Evolutionary conservation across 2,329 filamentous ascomycete genomes (phyloP), one percentile per base, ranked within the genome.

Genomic region (Rutstroemia sp.): DNA sequence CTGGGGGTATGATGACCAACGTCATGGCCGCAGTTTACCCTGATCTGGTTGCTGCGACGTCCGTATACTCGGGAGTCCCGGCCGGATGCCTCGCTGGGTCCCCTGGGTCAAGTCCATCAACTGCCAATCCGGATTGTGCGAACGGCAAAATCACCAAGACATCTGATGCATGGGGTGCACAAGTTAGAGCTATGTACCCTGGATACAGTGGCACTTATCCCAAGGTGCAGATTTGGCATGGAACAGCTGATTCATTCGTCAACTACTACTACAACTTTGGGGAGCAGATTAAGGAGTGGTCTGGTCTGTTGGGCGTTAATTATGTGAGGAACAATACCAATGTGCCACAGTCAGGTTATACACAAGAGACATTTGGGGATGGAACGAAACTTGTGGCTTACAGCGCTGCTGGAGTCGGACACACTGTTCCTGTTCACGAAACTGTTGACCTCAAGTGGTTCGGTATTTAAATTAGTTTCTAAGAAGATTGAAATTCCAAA

Each of bases 101-200:
- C 2, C 30, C 30, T 34, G 30, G 30, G 9, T 34, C 30, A 34
- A 34, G 30, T 9, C 30, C 30, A 34, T 53, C 59, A 10, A 79
- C 80, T 73, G 72, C 74, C 0, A 82, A 81, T 71, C 74, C 67
- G 49, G 72, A 73, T 0, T 83, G 80, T 68, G 73, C 79, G 2
- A 54, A 51, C 41, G 65, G 65, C 48, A 27, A 54, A 19, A 45
- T 59, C 16, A 58, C 56, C 21, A 59, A 65, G 58, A 61, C 75
- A 0, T 72, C 75, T 4, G 67, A 74, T 59, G 70, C 75, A 54
- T 82, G 79, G 79, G 75, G 77, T 10, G 70, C 73, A 14, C 30
- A 34, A 34, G 30, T 34, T 14, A 34, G 30, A 34, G 30, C 30
- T 34, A 34, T 23, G 46, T 42, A 59, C 66, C 57, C 30, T 14